Base-by-base conservation (phyloP, 305 asterid genomes). In the Caryopteris hybrid region DNA sequence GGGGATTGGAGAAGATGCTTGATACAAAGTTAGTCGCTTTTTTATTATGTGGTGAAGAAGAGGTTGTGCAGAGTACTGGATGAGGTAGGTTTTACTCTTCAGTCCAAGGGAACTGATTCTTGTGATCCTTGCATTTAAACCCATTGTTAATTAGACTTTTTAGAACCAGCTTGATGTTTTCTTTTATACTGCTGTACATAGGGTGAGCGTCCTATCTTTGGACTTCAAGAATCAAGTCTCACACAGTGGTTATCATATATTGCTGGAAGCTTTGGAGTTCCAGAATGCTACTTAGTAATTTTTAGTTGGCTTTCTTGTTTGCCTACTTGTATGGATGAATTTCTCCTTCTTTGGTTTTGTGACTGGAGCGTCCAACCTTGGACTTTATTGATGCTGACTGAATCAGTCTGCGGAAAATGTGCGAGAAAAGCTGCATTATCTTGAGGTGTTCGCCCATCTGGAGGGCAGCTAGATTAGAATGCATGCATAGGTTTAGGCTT, bases 361-460 rank as follows among this genome's bases (percentile, higher is more conserved):
- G 85, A 83, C 66, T 83, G 95, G 86, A 82, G 88, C 89, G 79
- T 76, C 82, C 85, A 46, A 77, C 71, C 64, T 81, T 83, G 88
- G 95, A 85, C 75, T 88, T 73, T 84, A 68, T 79, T 81, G 85
- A 82, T 84, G 91, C 86, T 80, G 94, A 80, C 74, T 79, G 80
- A 64, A 68, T 85, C 83, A 85, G 79, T 81, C 79, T 80, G 83
- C 85, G 63, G 77, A 67, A n/a, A 78, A 76, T 80, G 74, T 88
- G 83, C 82, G 68, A 85, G 75, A 77, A 72, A 77, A 72, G 83
- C 88, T 76, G 43, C 86, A 68, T 69, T 85, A 76, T 75, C 79
- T 84, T 82, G 88, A 61, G 85, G 81, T 77, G 80, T 81, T 82
- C 74, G 85, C 93, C 93, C 84, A 43, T 72, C 62, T 71, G 78